Conservation (phyloP, 1,139 yeast genomes). For the Diutina ranongensis region DNA sequence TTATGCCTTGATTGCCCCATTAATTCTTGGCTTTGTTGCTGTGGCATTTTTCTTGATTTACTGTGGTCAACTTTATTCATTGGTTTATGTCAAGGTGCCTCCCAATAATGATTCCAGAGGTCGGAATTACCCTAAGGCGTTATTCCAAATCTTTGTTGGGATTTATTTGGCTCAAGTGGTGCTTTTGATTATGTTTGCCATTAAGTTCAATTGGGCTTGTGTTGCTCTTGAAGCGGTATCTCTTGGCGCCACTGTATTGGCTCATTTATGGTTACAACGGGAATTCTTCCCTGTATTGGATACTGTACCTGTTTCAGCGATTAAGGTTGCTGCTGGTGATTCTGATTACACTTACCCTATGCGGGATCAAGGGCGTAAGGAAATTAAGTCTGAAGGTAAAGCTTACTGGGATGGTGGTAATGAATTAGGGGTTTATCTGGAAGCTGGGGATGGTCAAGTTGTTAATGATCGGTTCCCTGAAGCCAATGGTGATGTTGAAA, state of each 20-base stretch:
- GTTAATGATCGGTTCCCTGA: not conserved
- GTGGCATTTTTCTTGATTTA: conserved; percentile 36
- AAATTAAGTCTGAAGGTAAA: conserved; percentile 44
- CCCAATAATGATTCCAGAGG: conserved; percentile 49
- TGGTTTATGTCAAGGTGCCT: conserved; percentile 46
- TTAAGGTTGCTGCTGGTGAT: conserved; percentile 48
- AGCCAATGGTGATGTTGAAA: not conserved
- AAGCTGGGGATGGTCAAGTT: conserved; percentile 7
- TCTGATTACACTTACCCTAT: conserved; percentile 35
- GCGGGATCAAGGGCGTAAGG: conserved; percentile 52
- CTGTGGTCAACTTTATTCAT: conserved; percentile 48
- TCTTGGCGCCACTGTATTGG: conserved; percentile 37
- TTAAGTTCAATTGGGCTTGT: conserved; percentile 65
- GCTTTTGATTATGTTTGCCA: conserved; percentile 55
- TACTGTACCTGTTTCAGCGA: conserved; percentile 65
- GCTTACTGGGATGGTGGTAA: conserved; percentile 37
- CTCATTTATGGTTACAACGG: conserved; percentile 46
- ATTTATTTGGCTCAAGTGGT: conserved; percentile 57
- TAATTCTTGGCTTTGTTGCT: conserved; percentile 36
- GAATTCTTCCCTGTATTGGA: conserved; percentile 51
- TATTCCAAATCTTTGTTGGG: conserved; percentile 56
- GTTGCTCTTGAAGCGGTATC: conserved; percentile 50
- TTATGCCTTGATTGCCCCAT: conserved; percentile 31
- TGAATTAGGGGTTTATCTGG: conserved; percentile 18
- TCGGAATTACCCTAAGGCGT: conserved; percentile 51